Conservation (phyloP, 768 basidiomycete genomes). For the Boletus fagicola region DNA sequence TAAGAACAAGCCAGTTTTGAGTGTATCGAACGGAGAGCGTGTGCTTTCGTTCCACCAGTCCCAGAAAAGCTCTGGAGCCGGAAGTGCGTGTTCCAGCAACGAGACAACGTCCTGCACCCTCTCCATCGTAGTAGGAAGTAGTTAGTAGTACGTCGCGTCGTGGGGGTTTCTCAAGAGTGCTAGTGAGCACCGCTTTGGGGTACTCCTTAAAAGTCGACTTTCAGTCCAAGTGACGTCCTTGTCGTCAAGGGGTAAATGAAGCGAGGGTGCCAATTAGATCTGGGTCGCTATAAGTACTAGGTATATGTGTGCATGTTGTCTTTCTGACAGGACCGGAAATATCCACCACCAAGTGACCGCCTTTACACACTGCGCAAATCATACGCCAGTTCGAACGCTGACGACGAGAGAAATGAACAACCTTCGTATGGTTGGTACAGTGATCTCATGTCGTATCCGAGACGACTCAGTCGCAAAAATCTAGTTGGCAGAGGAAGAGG, state of each 20-base stretch:
- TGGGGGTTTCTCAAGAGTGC: neutral
- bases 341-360: neutral
- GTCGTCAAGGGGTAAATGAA: too few relatives aligned
- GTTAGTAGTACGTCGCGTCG: neutral
- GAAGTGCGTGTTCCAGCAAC: constrained; percentile 9
- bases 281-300: too few relatives aligned
- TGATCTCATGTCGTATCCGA: neutral
- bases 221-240: neutral
- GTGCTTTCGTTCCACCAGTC: constrained; percentile 16
- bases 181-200: too few relatives aligned
- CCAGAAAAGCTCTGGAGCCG: constrained; percentile 5
- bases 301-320: neutral
- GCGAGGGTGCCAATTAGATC: too few relatives aligned
- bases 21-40: constrained; percentile 24
- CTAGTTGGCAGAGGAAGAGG: constrained; percentile 75
- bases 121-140: constrained; percentile 1
- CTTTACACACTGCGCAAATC: neutral
- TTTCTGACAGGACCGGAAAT: neutral
- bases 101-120: constrained; percentile 2
- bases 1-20: constrained; percentile 36
- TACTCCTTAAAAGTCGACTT: neutral
- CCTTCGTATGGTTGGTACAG: constrained; percentile 54
- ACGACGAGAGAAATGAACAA: constrained; percentile 33
- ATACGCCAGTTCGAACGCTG: neutral
- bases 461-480: neutral